Evolutionary conservation across 352 stramenopile species (phyloP), one percentile per base, ranked within the genome.

Genomic region (Thraustochytrium sp.): DNA sequence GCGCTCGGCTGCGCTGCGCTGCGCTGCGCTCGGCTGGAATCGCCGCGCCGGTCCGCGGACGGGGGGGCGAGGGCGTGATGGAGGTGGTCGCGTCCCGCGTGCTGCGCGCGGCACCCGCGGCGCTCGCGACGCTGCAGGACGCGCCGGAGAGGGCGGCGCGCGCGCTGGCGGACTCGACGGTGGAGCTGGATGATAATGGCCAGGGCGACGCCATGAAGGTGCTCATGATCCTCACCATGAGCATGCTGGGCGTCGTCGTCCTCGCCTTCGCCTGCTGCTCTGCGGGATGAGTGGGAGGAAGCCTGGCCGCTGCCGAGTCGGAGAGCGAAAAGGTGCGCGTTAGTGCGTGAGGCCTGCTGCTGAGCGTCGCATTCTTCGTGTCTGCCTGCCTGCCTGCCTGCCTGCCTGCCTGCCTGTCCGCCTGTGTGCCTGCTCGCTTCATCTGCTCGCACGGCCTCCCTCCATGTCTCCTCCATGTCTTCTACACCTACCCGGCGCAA

Each of bases 161-260:
- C 8, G 34, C 34, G 1, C 13, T 40, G 59, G 59, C 9, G 13
- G 23, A 18, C 34, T n/a, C n/a, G n/a, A 72, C 59, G 16, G 59
- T 72, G 59, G 59, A 72, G 59, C 59, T 72, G 26, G 38, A 49
- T 49, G 59, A 72, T 40, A 49, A 49, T 49, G 59, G 59, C 2
- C 59, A 72, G 38, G 59, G 38, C 9, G 42, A 72, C n/a, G 59
- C 59, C 9, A 72, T 72, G 59, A 72, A 72, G 9, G 38, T 72
- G 59, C 59, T 72, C 59, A 72, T 72, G 59, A 72, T 72, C 34
- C 59, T 72, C 59, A 72, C 59, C 34, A 72, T 72, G 59, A 49
- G 34, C 59, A 72, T 72, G 34, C 59, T 72, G 8, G 59, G 59
- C 59, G 59, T 72, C 59, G 38, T 72, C 38, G 59, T 72, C 4